These are phyloP conservation scores for Penicillium mononematosum DNA, from an alignment of 495 filamentous ascomycete genomes.

Conservation along the genomic window DNA sequence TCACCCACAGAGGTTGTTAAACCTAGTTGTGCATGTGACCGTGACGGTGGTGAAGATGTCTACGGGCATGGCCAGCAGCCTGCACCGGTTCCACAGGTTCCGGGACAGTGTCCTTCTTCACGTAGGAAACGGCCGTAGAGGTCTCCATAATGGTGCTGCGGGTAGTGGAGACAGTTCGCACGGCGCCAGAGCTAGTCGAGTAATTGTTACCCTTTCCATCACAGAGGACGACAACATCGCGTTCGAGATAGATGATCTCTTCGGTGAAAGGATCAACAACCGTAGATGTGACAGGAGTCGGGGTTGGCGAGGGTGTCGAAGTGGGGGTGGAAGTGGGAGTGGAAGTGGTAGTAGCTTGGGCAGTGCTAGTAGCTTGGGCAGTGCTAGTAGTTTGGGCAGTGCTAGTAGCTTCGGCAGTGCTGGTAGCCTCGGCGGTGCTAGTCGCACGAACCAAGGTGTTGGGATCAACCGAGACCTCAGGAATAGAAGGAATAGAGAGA, in stretches of 20 bases:
- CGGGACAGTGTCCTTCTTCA: conserved; percentile 23
- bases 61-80: conserved; percentile 14
- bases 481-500: conserved; percentile 6
- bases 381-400: conserved; percentile 9
- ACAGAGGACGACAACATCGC: conserved; percentile 39
- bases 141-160: conserved; percentile 20
- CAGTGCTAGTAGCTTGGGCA: background rate
- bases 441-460: conserved; percentile 4
- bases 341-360: conserved; percentile 7
- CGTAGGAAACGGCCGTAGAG: conserved; percentile 29
- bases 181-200: conserved; percentile 26
- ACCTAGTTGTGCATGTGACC: conserved; percentile 25
- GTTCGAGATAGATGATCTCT: conserved; percentile 38
- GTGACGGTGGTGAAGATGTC: conserved; percentile 31
- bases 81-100: conserved; percentile 19
- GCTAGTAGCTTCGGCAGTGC: background rate
- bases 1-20: conserved; percentile 2
- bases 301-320: conserved; percentile 22
- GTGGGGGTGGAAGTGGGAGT: conserved; percentile 15
- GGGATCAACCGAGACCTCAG: conserved; percentile 12
- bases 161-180: conserved; percentile 24
- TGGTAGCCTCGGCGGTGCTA: conserved; percentile 4
- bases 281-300: conserved; percentile 30
- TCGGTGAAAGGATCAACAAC: conserved; percentile 29
- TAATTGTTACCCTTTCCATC: conserved; percentile 27